Evolutionary conservation across 306 rosid genomes (phyloP).

Genomic region (Geum urbanum): DNA sequence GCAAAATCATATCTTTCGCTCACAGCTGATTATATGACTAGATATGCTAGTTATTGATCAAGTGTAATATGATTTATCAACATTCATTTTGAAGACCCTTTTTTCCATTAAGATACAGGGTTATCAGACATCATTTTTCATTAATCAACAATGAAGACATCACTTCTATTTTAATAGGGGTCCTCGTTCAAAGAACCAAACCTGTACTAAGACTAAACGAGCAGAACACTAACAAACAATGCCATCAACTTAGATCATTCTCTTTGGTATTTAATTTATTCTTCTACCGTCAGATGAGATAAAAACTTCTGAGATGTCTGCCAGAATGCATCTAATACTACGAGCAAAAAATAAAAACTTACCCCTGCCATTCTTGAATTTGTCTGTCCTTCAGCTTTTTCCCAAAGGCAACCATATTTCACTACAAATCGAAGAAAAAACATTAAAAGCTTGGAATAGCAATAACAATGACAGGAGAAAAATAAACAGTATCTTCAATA

Average conservation of each 20-base stretch:
- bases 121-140: background rate
- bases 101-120: background rate
- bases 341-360: conserved; percentile 17
- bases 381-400: conserved; percentile 92
- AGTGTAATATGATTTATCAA: conserved; percentile 5
- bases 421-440: conserved; percentile 28
- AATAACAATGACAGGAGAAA: conserved; percentile 12
- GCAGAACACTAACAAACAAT: background rate
- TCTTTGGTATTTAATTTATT: background rate
- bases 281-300: background rate
- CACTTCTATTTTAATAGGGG: background rate
- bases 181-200: conserved; percentile 1
- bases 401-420: conserved; percentile 94
- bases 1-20: background rate
- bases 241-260: background rate
- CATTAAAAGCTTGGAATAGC: conserved; percentile 10
- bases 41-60: background rate
- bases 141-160: background rate
- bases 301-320: conserved; percentile 5
- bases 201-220: background rate
- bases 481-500: background rate
- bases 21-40: background rate
- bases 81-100: background rate
- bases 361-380: conserved; percentile 92
- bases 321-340: background rate